These are phyloP conservation scores for Fraxinus platypoda DNA, from an alignment of 305 asterid species.

Conservation along the genomic window DNA sequence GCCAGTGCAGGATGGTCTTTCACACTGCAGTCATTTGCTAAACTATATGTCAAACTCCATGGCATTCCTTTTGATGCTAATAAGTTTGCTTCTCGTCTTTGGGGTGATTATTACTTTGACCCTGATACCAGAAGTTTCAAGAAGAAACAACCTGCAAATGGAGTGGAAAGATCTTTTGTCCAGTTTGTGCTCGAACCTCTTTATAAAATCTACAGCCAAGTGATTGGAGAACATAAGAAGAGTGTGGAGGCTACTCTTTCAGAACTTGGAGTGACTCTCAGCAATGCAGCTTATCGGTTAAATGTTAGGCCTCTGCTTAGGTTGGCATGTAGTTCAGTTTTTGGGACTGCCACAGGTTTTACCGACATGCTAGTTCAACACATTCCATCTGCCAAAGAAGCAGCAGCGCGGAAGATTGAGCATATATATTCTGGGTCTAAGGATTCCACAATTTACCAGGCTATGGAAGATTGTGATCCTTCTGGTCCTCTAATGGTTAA, in stretches of 20 bases:
- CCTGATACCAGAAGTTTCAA: constrained; percentile 71
- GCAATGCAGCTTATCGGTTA: constrained; percentile 86
- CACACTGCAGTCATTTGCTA: constrained; percentile 91
- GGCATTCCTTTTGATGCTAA: constrained; percentile 90
- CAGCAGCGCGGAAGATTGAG: constrained; percentile 79
- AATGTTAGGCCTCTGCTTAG: constrained; percentile 91
- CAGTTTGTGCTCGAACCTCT: constrained; percentile 96
- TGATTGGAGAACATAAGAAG: constrained; percentile 95
- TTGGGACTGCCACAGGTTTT: constrained; percentile 94
- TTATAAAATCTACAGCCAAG: constrained; percentile 92
- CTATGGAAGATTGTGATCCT: constrained; percentile 85
- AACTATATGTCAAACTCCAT: constrained; percentile 87
- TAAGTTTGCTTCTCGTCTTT: constrained; percentile 88
- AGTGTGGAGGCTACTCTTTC: constrained; percentile 90
- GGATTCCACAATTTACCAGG: constrained; percentile 67
- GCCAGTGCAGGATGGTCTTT: constrained; percentile 98
- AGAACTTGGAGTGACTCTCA: constrained; percentile 86
- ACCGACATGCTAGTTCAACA: constrained; percentile 97
- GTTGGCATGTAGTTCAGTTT: constrained; percentile 89
- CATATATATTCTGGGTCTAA: constrained; percentile 85
- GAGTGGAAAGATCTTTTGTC: constrained; percentile 89
- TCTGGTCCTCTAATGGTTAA: constrained; percentile 92
- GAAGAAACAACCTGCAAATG: constrained; percentile 81
- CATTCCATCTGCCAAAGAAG: constrained; percentile 93
- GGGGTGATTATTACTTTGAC: constrained; percentile 95